phyloP scores from a whole-genome alignment of 768 basidiomycete species.

The Phylloporus scabripes region DNA sequence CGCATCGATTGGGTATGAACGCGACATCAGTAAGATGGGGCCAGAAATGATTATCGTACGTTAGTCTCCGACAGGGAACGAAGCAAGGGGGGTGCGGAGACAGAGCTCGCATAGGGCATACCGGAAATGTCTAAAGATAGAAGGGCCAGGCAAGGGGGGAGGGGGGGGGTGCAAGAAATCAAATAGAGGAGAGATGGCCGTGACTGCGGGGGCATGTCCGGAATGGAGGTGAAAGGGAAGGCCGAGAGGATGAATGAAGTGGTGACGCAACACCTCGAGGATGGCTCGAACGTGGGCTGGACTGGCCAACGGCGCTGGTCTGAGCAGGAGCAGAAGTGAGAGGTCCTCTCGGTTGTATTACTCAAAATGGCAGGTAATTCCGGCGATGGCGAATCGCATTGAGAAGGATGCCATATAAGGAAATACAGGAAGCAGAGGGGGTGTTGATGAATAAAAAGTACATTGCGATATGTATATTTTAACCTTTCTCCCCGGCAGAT shows the following conservation, averaged over 20 bases:
- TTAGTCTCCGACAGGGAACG: not conserved
- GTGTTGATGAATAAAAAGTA: not conserved
- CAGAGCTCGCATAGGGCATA: not conserved
- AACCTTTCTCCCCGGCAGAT: not conserved
- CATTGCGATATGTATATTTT: not conserved
- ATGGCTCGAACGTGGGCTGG: not conserved
- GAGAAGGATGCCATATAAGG: slow-evolving; percentile 20
- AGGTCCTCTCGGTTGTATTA: not conserved
- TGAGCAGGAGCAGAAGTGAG: not conserved
- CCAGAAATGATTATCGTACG: not conserved
- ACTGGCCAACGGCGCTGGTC: not conserved
- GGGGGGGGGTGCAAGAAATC: not conserved
- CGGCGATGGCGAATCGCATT: slow-evolving; percentile 13
- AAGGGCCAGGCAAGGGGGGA: not conserved
- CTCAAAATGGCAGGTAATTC: slow-evolving; percentile 5
- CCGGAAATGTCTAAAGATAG: not conserved
- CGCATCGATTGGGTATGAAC: not conserved
- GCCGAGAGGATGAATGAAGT: not conserved
- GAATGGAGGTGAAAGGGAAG: not conserved
- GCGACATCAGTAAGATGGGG: no score
- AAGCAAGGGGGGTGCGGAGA: not conserved
- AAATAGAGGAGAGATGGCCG: not conserved
- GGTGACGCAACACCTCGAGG: not conserved
- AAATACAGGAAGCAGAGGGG: slow-evolving; percentile 7
- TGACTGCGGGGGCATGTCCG: not conserved